Percentiles rank a stretch among this genome's conserved stretches.
Conservation (phyloP, 768 basidiomycete species). For the Pleurotus sapidus region DNA sequence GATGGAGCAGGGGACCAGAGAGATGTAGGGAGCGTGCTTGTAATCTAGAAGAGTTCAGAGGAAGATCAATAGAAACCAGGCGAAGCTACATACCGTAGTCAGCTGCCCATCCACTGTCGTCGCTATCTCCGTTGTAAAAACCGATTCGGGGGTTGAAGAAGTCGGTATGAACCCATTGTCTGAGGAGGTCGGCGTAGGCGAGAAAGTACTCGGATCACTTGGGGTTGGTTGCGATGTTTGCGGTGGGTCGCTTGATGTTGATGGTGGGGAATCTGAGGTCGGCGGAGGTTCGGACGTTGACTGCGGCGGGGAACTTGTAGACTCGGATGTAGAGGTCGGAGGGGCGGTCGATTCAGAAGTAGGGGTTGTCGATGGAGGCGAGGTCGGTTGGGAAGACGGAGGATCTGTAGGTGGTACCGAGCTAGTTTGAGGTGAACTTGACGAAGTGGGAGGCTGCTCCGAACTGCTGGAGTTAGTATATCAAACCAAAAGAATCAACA, state of each 20-base stretch:
- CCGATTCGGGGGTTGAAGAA: background rate
- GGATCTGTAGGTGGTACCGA: background rate
- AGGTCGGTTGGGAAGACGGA: background rate
- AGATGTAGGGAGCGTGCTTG: conserved; percentile 10
- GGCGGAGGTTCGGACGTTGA: background rate
- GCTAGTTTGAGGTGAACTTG: background rate
- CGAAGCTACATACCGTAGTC: conserved; percentile 8
- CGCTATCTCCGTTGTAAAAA: background rate
- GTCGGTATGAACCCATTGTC: too few species aligned
- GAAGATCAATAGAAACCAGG: background rate
- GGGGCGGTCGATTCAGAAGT: background rate
- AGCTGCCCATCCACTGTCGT: conserved; percentile 7
- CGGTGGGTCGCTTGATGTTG: background rate
- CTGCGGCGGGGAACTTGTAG: background rate
- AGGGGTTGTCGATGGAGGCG: background rate
- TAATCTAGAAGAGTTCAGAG: background rate
- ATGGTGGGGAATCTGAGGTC: background rate
- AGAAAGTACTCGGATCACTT: background rate
- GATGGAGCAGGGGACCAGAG: conserved; percentile 2
- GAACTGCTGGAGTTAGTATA: background rate
- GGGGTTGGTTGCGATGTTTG: background rate
- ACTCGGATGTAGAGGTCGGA: background rate
- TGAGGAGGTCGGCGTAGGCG: background rate
- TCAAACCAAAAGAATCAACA: background rate
- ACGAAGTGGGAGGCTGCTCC: background rate